Base-by-base conservation (phyloP, 1,284 basidiomycete genomes). In the Melampsora abietis-canadensis region DNA sequence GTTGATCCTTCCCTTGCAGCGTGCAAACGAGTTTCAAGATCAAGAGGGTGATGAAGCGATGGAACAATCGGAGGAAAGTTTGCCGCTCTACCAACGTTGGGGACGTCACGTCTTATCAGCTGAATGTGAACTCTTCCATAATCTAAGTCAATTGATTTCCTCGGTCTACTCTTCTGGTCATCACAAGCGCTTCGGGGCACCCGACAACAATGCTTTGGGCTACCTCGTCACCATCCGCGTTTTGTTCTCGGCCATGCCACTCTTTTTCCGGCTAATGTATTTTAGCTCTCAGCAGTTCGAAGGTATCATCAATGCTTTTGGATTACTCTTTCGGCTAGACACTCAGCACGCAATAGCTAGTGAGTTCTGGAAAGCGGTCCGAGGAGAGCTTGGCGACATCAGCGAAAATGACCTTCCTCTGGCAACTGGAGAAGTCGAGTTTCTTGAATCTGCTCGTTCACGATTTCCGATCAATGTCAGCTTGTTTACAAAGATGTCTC, bases 81-180 rank as follows among this genome's bases (percentile, higher is more conserved):
- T 66, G 63, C 70, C 70, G 19, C 54, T 74, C 31, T 74, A 74
- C 61, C 70, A 74, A 46, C 48, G 63, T 14, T 74, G 62, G 70
- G 54, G 63, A 40, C 48, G 63, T 19, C 63, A 74, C 40, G 48
- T 74, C n/a, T 48, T 74, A 59, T 72, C 68, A 4, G 19, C 59
- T 19, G 48, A 74, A 31, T 74, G 70, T 66, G 62, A 74, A 59
- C 70, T 74, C 34, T 74, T 74, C 19, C 51, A 21, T 15, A 60
- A 66, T 40, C 54, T 74, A 21, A 74, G 63, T 31, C 63, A 66
- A 40, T 57, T 74, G 37, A 62, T 47, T 15, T 54, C 51, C 12
- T 66, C 63, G 19, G 63, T 74, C 6, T 72, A 72, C 37, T 74
- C 47, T 21, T 62, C 70, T 14, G 46, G 63, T 57, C 57, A 62